A percentile compares a stretch with the other conserved stretches of the same genome.
phyloP scores from a whole-genome alignment of 164 flowering plant genomes.

The Malania oleifera region DNA sequence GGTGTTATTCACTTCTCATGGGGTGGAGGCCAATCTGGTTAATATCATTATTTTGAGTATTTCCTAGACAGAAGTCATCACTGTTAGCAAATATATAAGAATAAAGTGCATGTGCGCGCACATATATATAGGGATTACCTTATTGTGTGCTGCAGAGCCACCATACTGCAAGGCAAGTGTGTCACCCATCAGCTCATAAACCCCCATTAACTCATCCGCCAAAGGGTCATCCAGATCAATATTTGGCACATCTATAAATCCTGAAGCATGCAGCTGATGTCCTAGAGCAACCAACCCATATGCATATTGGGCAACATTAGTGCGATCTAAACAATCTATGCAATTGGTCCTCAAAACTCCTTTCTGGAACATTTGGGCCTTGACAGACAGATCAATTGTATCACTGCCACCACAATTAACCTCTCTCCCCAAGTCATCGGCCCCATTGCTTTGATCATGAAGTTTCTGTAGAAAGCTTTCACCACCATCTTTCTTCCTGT shows the following conservation, averaged over 20 bases:
- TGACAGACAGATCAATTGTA: conserved; percentile 20
- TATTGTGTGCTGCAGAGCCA: conserved; percentile 98
- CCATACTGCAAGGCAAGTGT: conserved; percentile 94
- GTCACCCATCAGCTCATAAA: conserved; percentile 93
- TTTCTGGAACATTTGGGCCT: conserved; percentile 51
- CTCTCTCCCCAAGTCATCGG: conserved; percentile 26
- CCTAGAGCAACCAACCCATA: conserved; percentile 91
- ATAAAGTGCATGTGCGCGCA: not conserved
- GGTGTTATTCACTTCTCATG: too few species aligned
- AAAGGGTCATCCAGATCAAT: conserved; percentile 55
- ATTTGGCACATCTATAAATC: conserved; percentile 36
- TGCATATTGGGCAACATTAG: conserved; percentile 93
- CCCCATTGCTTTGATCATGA: conserved; percentile 24
- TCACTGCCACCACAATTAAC: conserved; percentile 17
- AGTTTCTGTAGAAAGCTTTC: conserved; percentile 13
- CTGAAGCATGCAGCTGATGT: conserved; percentile 69
- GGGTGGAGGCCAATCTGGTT: not conserved
- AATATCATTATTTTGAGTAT: not conserved
- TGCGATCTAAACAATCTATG: conserved; percentile 97
- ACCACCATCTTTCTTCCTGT: conserved; percentile 33
- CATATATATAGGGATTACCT: conserved; percentile 41
- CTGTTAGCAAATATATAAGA: not conserved
- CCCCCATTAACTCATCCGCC: conserved; percentile 64
- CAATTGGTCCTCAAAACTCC: conserved; percentile 95
- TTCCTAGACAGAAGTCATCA: not conserved